Evolutionary conservation across 148 eudicot genomes (phyloP).

Genomic region (Rhododendron williamsianum): DNA sequence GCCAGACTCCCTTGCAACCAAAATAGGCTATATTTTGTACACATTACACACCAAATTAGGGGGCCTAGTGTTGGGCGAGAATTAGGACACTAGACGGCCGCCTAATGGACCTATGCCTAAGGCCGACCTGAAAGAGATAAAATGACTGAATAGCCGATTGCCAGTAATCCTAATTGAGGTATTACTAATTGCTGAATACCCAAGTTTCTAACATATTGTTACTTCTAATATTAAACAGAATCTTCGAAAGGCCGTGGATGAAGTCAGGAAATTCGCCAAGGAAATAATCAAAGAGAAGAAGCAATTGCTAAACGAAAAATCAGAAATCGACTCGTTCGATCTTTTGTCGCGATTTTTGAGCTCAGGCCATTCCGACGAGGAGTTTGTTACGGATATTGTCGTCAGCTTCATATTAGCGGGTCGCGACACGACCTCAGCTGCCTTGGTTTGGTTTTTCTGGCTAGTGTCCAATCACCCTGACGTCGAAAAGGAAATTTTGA

Average conservation of each 20-base stretch:
- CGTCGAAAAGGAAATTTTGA: conserved; percentile 7
- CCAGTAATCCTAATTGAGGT: neutral
- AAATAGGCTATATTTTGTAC: neutral
- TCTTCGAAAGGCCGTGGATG: conserved; percentile 11
- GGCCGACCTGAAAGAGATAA: neutral
- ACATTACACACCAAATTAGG: neutral
- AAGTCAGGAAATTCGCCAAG: conserved; percentile 13
- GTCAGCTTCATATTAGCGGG: conserved; percentile 29
- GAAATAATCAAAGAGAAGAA: conserved; percentile 10
- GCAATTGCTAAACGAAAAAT: neutral
- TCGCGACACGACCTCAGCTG: conserved; percentile 24
- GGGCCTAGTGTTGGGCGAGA: neutral
- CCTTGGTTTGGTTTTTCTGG: conserved; percentile 20
- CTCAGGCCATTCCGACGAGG: conserved; percentile 21
- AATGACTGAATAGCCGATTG: neutral
- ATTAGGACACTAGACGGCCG: neutral
- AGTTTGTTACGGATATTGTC: conserved; percentile 13
- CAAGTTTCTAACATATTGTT: neutral
- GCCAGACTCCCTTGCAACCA: neutral
- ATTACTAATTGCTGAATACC: neutral
- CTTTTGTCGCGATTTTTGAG: conserved; percentile 20
- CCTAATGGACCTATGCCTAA: neutral
- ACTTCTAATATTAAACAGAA: neutral
- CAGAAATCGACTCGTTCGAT: conserved; percentile 8
- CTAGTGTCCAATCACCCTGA: conserved; percentile 12